Base-by-base conservation (phyloP, 371 early-diverging fungal genomes). In the Mycotypha africana region DNA sequence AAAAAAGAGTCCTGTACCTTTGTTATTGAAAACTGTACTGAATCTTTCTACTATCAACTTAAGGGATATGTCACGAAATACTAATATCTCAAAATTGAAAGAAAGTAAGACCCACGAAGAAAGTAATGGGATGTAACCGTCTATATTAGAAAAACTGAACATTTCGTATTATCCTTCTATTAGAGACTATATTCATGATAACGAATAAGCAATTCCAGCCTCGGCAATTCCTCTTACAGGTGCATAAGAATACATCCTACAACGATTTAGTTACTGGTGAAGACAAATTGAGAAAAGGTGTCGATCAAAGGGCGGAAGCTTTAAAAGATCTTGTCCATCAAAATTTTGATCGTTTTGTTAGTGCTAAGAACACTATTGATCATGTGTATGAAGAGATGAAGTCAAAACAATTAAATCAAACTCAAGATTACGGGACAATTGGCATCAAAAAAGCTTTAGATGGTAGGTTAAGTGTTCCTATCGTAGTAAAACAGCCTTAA, bases 291-390 rank as follows among this genome's bases (percentile, higher is more conserved):
- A 72, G 85, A 37, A 62, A 58, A 41, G 77, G 86, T 1, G 86
- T 93, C 14, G 85, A 87, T 26, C 84, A 91, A 58, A 72, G 91
- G n/a, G 79, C 85, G 1, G 93, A 92, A 47, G 85, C 88, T 0
- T 75, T 93, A 23, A 92, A 89, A 51, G 79, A 78, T 22, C 63
- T 95, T 14, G 98, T 97, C 23, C 91, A 94, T 62, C 85, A 84
- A 49, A 89, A 96, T 54, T 97, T 97, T 76, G 93, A 94, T 54
- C 86, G 93, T 33, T 97, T 97, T 61, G 95, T 97, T 10, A 86
- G 80, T 38, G 97, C 98, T 15, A 95, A 95, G 69, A 86, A 81
- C 49, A 92, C 93, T 0, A 93, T 97, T 36, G 98, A 97, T 52
- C 84, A 89, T 33, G 83, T 95, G 14, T 94, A 94, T 60, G 84